These are phyloP conservation scores for Tulasnella calospora DNA, from an alignment of 768 basidiomycete species.

Conservation along the genomic window DNA sequence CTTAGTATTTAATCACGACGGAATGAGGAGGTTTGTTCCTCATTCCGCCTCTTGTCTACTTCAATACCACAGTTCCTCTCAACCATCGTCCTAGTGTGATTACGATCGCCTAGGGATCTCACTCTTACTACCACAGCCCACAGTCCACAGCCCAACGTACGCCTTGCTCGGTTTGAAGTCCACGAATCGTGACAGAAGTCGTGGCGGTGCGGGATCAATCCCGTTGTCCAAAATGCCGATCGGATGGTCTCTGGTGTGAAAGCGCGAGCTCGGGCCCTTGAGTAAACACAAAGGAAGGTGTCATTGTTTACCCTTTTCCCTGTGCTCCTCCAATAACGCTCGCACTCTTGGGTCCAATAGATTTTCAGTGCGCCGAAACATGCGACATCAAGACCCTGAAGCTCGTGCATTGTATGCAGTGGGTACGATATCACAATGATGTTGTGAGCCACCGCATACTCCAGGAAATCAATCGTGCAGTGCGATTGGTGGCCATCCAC, in stretches of 20 bases:
- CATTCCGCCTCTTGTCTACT: too few relatives aligned
- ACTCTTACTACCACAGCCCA: too few relatives aligned
- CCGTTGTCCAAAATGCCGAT: conserved; percentile 41
- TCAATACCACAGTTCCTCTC: too few relatives aligned
- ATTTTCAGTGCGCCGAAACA: conserved; percentile 36
- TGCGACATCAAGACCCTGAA: conserved; percentile 27
- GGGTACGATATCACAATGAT: conserved; percentile 47
- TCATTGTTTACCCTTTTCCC: conserved; percentile 35
- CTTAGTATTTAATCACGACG: too few relatives aligned
- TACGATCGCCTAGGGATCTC: too few relatives aligned
- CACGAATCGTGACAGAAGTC: too few relatives aligned
- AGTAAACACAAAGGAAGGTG: conserved; percentile 41
- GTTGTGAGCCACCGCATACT: conserved; percentile 31
- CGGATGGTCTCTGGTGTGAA: conserved; percentile 37
- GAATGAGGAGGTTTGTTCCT: too few relatives aligned
- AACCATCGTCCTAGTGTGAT: too few relatives aligned
- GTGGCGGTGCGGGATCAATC: too few relatives aligned
- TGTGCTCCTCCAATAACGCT: conserved; percentile 33
- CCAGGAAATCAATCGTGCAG: conserved; percentile 40
- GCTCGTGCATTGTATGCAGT: conserved; percentile 42
- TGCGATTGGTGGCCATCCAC: conserved; percentile 50
- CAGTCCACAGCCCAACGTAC: too few relatives aligned
- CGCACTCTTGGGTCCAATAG: conserved; percentile 33
- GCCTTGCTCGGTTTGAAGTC: too few relatives aligned
- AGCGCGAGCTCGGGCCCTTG: conserved; percentile 34